Conservation (phyloP, 805 yeast genomes). For the Torulaspora microellipsoides region DNA sequence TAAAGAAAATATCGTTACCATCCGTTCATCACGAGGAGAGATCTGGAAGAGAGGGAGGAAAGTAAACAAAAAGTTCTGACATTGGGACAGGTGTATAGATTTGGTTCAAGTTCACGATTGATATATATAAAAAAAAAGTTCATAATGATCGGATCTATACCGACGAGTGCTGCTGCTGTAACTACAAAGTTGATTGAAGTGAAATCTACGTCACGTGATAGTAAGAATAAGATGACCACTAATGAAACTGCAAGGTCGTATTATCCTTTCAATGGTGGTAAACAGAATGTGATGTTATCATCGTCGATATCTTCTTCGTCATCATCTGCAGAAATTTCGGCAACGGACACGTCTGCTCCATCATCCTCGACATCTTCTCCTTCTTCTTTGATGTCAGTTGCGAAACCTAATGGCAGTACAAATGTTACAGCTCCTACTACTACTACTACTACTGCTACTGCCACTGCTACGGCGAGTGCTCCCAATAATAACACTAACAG, state of each 20-base stretch:
- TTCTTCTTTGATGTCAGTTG: background rate
- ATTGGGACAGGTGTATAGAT: too few relatives aligned
- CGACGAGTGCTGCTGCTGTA: too few relatives aligned
- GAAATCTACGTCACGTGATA: background rate
- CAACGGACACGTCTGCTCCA: slow-evolving; percentile 2
- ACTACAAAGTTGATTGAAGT: too few relatives aligned
- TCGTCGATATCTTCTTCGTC: slow-evolving; percentile 2
- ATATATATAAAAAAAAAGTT: too few relatives aligned
- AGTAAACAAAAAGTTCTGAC: too few relatives aligned
- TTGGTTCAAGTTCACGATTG: too few relatives aligned
- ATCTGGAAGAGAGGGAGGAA: too few relatives aligned
- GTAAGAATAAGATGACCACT: background rate
- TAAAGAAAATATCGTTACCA: too few relatives aligned
- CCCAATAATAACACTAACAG: background rate
- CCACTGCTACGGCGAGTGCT: background rate
- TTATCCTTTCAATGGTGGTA: slow-evolving; percentile 4
- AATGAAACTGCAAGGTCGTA: background rate
- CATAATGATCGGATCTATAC: too few relatives aligned
- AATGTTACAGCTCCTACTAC: too few relatives aligned
- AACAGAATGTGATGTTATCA: slow-evolving; percentile 2
- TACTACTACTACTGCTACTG: too few relatives aligned
- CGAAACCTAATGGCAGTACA: background rate
- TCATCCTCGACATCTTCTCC: slow-evolving; percentile 8
- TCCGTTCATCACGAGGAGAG: too few relatives aligned
- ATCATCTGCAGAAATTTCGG: background rate